Evolutionary conservation across 768 basidiomycete genomes (phyloP), one percentile per base, ranked within the genome.

Genomic region (Pulveroboletus ravenelii): DNA sequence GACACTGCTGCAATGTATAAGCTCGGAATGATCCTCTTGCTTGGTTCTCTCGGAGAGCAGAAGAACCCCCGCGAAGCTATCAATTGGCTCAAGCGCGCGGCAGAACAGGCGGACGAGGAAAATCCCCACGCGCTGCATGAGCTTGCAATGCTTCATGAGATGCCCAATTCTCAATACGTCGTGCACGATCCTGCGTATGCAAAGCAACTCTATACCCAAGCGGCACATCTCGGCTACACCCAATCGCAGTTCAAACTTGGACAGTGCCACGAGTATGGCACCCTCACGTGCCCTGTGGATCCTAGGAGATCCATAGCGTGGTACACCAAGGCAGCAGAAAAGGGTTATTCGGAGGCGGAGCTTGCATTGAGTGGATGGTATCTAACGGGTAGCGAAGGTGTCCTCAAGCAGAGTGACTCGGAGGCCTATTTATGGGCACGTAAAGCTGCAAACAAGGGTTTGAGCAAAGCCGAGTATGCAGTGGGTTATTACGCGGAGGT

Each of bases 1-100:
- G 96, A 98, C 67, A 97, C 95, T 0, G 85, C 95, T 25, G 96
- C 93, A 3, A 99, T 98, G 96, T 98, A 96, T 75, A 98, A 98
- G 69, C 82, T 99, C n/a, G 93, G 93, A n/a, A 94, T 96, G 87
- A 89, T 97, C 55, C 78, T 96, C 29, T 76, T 98, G 18, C 81
- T 89, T 32, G 95, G 94, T 10, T 70, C 82, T 14, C 77, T 97
- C 5, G 87, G 84, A 23, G 91, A 94, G 66, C 81, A 78, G 49
- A 84, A 80, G 55, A 96, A 96, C 64, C 84, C 84, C 2, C 82
- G 93, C 30, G 96, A 99, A 65, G 94, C 93, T 6, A 81, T 95
- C 57, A 86, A 84, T 51, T 99, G 96, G 96, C 75, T 99, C 49
- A 86, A 87, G 59, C 81, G 93, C 20, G 96, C 96, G 1, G 94